Conservation (phyloP, 306 rosid species). For the Albizia julibrissin region DNA sequence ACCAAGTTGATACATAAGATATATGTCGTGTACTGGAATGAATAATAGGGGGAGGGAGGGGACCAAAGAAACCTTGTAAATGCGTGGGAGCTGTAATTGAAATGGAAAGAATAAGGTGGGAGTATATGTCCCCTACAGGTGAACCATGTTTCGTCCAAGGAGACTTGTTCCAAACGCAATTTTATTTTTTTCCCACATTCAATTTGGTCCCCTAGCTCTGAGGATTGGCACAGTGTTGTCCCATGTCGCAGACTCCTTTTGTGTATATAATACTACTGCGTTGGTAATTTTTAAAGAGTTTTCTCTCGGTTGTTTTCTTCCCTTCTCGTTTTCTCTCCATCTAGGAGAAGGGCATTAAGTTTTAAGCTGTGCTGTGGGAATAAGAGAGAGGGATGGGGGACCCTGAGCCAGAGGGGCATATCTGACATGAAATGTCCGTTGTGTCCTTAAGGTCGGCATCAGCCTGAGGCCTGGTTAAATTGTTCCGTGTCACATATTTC, state of each 20-base stretch:
- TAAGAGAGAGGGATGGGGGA: neutral
- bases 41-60: constrained; percentile 35
- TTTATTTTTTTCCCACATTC: constrained; percentile 6
- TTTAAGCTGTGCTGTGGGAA: neutral
- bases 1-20: constrained; percentile 11
- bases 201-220: constrained; percentile 33
- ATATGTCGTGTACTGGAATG: constrained; percentile 36
- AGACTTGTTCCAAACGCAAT: constrained; percentile 35
- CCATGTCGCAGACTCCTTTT: neutral
- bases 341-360: neutral
- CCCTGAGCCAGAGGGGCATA: neutral
- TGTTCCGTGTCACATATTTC: neutral
- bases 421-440: neutral
- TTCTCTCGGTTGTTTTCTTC: no score
- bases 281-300: no score
- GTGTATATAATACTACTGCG: neutral
- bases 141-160: constrained; percentile 69
- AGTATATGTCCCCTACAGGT: constrained; percentile 46
- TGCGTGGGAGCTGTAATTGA: constrained; percentile 33
- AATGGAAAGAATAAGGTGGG: constrained; percentile 25
- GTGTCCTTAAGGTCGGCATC: neutral
- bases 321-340: no score
- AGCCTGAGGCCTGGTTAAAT: neutral
- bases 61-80: constrained; percentile 38
- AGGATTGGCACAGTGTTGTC: neutral